Evolutionary conservation across 306 rosid genomes (phyloP).

Genomic region (Cicer bijugum): DNA sequence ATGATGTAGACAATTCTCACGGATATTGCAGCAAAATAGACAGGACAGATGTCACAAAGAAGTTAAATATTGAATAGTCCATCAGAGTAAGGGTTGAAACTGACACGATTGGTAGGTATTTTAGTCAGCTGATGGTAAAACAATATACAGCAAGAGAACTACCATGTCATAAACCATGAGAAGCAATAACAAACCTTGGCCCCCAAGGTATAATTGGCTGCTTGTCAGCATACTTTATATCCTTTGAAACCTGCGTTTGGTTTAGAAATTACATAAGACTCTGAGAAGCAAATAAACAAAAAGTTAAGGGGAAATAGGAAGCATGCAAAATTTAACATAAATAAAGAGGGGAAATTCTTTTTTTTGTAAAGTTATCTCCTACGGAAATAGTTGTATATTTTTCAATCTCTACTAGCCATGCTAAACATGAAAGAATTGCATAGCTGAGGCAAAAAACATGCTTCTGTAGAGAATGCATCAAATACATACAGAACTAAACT

Average conservation of each 20-base stretch:
- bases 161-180: constrained; percentile 32
- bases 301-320: constrained; percentile 22
- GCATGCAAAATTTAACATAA: constrained; percentile 18
- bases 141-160: constrained; percentile 27
- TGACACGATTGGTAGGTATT: neutral
- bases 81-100: constrained; percentile 1
- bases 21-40: constrained; percentile 9
- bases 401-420: constrained; percentile 33
- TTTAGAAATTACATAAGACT: constrained; percentile 33
- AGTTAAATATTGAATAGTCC: constrained; percentile 17
- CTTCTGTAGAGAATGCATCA: constrained; percentile 31
- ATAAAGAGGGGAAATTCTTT: neutral
- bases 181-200: constrained; percentile 72
- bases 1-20: constrained; percentile 12
- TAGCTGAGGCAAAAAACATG: constrained; percentile 37
- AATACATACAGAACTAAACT: constrained; percentile 29
- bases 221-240: constrained; percentile 94
- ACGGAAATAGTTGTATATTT: constrained; percentile 8
- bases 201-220: constrained; percentile 98
- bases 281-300: constrained; percentile 22
- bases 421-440: neutral
- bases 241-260: constrained; percentile 84
- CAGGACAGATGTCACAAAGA: constrained; percentile 24
- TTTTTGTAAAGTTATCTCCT: constrained; percentile 12
- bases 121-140: constrained; percentile 34